Evolutionary conservation across 805 yeast genomes (phyloP).

Genomic region (Saturnispora zaruensis): DNA sequence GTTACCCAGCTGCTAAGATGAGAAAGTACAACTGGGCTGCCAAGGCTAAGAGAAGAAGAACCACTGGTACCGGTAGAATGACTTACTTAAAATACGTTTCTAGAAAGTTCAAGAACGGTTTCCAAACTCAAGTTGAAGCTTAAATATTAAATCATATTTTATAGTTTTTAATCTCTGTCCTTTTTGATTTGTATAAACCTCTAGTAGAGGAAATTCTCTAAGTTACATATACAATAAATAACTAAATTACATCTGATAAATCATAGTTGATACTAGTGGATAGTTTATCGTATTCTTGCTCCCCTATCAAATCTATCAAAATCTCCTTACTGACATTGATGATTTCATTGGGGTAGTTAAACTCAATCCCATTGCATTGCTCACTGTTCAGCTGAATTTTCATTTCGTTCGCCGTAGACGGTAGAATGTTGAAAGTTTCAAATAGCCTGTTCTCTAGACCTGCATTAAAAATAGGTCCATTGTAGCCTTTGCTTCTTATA

Average conservation of each 20-base stretch:
- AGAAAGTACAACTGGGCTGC: constrained; percentile 99
- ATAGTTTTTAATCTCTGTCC: background rate
- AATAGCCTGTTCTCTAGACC: constrained; percentile 26
- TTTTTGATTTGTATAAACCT: background rate
- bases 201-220: too few species aligned
- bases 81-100: constrained; percentile 93
- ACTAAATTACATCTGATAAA: constrained; percentile 11
- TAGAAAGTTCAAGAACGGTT: constrained; percentile 98
- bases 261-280: constrained; percentile 54
- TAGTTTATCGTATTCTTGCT: constrained; percentile 72
- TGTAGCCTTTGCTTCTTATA: constrained; percentile 17
- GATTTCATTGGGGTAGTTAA: constrained; percentile 51
- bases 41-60: constrained; percentile 99
- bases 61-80: constrained; percentile 99
- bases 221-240: too few species aligned
- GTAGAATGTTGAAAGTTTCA: constrained; percentile 25
- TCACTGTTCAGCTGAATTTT: constrained; percentile 20
- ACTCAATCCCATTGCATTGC: constrained; percentile 51
- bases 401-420: constrained; percentile 23
- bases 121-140: constrained; percentile 55
- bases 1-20: constrained; percentile 99
- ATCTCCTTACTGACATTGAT: constrained; percentile 65
- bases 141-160: constrained; percentile 2
- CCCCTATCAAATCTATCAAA: constrained; percentile 56
- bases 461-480: constrained; percentile 19